phyloP scores from a whole-genome alignment of 352 stramenopile genomes.

The Globisporangium barbulae region DNA sequence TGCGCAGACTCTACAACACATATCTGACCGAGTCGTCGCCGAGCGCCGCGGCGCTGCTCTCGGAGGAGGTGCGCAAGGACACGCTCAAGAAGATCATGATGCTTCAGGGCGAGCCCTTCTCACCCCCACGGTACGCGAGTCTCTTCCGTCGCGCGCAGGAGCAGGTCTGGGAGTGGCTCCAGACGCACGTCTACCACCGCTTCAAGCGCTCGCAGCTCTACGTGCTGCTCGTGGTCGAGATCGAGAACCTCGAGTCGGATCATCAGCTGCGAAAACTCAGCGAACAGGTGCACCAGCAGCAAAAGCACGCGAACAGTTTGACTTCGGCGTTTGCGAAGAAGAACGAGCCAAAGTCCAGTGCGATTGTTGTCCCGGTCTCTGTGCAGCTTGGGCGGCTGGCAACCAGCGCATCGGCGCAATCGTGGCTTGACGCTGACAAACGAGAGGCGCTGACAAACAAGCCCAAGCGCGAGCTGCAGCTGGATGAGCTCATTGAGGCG shows the following conservation, averaged over 20 bases:
- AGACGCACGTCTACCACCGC: slow-evolving; percentile 51
- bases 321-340: slow-evolving; percentile 6
- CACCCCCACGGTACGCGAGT: slow-evolving; percentile 57
- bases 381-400: neutral
- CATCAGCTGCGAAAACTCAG: slow-evolving; percentile 57
- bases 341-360: slow-evolving; percentile 27
- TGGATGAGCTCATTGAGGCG: slow-evolving; percentile 14
- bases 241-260: slow-evolving; percentile 64
- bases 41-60: slow-evolving; percentile 32
- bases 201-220: slow-evolving; percentile 64
- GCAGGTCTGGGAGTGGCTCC: slow-evolving; percentile 68
- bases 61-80: slow-evolving; percentile 50
- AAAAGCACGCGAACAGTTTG: slow-evolving; percentile 38
- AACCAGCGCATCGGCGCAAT: slow-evolving; percentile 1
- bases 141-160: slow-evolving; percentile 74
- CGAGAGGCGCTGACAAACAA: neutral
- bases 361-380: slow-evolving; percentile 27
- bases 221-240: slow-evolving; percentile 67
- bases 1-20: slow-evolving; percentile 63
- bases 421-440: slow-evolving; percentile 5
- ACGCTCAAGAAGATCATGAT: slow-evolving; percentile 66
- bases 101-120: slow-evolving; percentile 75
- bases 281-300: slow-evolving; percentile 39
- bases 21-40: slow-evolving; percentile 44
- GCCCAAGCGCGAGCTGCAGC: slow-evolving; percentile 11